These are phyloP conservation scores for Effrenium voratum DNA, from an alignment of 73 alveolate species.

Conservation along the genomic window DNA sequence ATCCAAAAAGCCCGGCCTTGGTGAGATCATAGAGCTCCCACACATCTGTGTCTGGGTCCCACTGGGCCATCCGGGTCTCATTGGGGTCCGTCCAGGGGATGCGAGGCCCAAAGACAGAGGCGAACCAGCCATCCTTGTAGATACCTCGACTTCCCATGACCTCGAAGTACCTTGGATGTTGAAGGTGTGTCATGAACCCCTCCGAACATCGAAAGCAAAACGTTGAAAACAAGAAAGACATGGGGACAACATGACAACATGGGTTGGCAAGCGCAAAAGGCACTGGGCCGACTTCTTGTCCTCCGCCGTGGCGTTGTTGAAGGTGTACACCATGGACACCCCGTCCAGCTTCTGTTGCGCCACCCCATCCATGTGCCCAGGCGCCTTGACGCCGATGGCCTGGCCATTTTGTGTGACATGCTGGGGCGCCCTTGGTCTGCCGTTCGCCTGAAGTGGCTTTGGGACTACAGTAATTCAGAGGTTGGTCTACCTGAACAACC, in stretches of 20 bases:
- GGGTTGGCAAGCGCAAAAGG: too few species aligned
- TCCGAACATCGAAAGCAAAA: too few species aligned
- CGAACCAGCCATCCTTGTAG: conserved; percentile 93
- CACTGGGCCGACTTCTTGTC: too few species aligned
- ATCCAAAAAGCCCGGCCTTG: too few species aligned
- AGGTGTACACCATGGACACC: conserved; percentile 84
- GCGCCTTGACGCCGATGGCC: conserved; percentile 46
- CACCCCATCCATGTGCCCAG: conserved; percentile 49
- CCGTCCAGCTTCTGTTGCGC: conserved; percentile 67
- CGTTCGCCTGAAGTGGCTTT: too few species aligned
- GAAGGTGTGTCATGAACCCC: too few species aligned
- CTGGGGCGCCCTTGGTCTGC: too few species aligned
- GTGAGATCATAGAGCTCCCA: conserved; percentile 84
- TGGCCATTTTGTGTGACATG: too few species aligned
- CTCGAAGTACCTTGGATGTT: conserved; percentile 53
- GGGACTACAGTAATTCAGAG: too few species aligned
- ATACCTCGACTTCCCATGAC: conserved; percentile 83
- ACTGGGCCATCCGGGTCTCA: conserved; percentile 81
- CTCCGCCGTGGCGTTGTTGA: conserved; percentile 46
- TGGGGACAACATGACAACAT: too few species aligned
- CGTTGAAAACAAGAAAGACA: too few species aligned
- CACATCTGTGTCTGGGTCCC: conserved; percentile 66
- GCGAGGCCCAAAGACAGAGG: conserved; percentile 63
- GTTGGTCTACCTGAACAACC: too few species aligned
- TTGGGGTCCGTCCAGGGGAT: conserved; percentile 65